Evolutionary conservation across 2,329 filamentous ascomycete species (phyloP).

Genomic region (Alternaria metachromatica): DNA sequence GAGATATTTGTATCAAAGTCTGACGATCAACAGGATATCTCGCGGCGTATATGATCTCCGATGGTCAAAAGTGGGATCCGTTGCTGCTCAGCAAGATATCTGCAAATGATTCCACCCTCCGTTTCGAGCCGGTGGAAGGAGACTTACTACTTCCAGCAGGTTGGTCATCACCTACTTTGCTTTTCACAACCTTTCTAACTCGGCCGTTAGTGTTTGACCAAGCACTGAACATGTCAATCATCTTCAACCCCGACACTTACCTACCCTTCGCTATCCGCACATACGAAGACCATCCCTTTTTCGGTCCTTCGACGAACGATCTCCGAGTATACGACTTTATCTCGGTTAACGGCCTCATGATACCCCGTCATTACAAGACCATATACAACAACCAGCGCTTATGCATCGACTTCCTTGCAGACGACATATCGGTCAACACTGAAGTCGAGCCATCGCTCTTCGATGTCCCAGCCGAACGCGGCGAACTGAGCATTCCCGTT

Average conservation of each 20-base stretch:
- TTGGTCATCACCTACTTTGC: background rate
- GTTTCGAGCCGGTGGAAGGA: background rate
- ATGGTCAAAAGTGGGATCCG: background rate
- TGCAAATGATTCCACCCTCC: background rate
- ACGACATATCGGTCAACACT: background rate
- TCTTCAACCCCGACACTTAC: slow-evolving; percentile 3
- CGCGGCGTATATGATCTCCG: background rate
- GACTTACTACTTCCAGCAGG: background rate
- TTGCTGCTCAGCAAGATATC: background rate
- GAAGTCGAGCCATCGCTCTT: background rate
- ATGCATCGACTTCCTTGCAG: background rate
- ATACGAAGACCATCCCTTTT: slow-evolving; percentile 2
- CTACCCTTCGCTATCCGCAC: slow-evolving; percentile 1
- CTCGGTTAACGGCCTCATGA: background rate
- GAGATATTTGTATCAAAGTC: background rate
- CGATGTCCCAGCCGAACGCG: background rate
- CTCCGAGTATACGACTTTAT: background rate
- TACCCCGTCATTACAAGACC: background rate
- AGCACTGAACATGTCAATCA: background rate
- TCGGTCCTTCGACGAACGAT: background rate
- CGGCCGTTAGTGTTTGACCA: background rate
- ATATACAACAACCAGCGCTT: background rate
- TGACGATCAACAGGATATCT: background rate
- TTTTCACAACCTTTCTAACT: background rate
- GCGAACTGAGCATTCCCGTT: background rate